Percentiles rank a stretch among this genome's conserved stretches.
phyloP scores from a whole-genome alignment of 345 rosid genomes.

The Eucalyptus albens region DNA sequence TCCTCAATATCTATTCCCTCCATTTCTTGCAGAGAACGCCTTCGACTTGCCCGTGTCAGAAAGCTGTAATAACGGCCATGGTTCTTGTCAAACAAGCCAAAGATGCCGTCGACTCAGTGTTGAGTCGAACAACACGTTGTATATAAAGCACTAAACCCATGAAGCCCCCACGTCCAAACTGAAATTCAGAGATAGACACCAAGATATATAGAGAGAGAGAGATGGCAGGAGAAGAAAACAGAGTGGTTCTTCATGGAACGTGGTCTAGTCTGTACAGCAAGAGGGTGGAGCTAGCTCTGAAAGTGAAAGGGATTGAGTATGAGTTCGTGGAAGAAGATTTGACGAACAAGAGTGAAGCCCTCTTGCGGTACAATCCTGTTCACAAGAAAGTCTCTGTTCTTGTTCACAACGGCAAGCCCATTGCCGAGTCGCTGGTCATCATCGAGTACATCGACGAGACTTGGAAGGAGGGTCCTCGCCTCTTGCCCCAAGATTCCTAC shows the following conservation, averaged over 20 bases:
- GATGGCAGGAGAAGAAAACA: constrained; percentile 13
- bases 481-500: constrained; percentile 27
- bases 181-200: background rate
- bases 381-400: constrained; percentile 29
- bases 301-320: constrained; percentile 17
- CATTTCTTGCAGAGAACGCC: background rate
- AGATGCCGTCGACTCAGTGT: background rate
- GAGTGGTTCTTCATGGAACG: constrained; percentile 17
- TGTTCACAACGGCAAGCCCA: constrained; percentile 28
- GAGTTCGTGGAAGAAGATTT: constrained; percentile 32
- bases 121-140: background rate
- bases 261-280: constrained; percentile 11
- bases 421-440: constrained; percentile 18
- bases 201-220: background rate
- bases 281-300: constrained; percentile 29
- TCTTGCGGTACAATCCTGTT: constrained; percentile 20
- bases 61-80: background rate
- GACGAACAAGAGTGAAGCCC: constrained; percentile 11
- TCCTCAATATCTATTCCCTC: background rate
- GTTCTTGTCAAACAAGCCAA: background rate
- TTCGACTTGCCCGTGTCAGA: background rate
- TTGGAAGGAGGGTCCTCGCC: constrained; percentile 12
- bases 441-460: constrained; percentile 32
- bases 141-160: background rate
- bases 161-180: background rate